These are phyloP conservation scores for Acacia crassicarpa DNA, from an alignment of 306 rosid species.

Conservation along the genomic window DNA sequence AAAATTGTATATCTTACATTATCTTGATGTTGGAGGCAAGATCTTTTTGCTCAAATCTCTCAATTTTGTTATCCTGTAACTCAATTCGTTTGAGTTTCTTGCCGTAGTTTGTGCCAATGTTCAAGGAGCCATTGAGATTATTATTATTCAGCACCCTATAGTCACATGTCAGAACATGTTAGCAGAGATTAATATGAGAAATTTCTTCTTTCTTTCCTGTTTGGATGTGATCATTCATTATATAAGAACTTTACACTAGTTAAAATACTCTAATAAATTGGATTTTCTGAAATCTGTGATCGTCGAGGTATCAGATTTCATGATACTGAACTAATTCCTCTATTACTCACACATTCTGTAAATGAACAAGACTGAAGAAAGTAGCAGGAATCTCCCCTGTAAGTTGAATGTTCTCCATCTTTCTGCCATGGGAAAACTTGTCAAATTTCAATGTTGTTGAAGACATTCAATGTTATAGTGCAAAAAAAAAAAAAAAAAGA, in stretches of 20 bases:
- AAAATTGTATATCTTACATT: constrained; percentile 21
- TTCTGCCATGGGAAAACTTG: constrained; percentile 27
- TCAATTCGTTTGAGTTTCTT: constrained; percentile 6
- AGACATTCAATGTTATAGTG: neutral
- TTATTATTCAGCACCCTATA: constrained; percentile 16
- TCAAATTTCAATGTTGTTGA: neutral
- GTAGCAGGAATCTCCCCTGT: constrained; percentile 38
- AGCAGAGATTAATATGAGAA: neutral
- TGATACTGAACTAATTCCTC: neutral
- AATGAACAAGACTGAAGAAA: constrained; percentile 38
- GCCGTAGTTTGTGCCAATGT: constrained; percentile 26
- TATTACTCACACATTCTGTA: constrained; percentile 52
- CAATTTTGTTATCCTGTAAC: constrained; percentile 16
- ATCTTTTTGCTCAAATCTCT: neutral
- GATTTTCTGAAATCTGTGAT: neutral
- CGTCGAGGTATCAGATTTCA: neutral
- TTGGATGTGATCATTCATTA: neutral
- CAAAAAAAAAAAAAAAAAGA: neutral
- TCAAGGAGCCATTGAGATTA: constrained; percentile 23
- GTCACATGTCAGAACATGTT: neutral
- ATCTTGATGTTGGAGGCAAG: neutral
- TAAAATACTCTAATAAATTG: neutral
- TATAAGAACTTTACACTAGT: neutral
- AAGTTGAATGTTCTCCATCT: constrained; percentile 40
- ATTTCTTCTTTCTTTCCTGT: neutral